Evolutionary conservation across 495 filamentous ascomycete species (phyloP), one percentile per base, ranked within the genome.

Genomic region (Tuber umbilicatum): DNA sequence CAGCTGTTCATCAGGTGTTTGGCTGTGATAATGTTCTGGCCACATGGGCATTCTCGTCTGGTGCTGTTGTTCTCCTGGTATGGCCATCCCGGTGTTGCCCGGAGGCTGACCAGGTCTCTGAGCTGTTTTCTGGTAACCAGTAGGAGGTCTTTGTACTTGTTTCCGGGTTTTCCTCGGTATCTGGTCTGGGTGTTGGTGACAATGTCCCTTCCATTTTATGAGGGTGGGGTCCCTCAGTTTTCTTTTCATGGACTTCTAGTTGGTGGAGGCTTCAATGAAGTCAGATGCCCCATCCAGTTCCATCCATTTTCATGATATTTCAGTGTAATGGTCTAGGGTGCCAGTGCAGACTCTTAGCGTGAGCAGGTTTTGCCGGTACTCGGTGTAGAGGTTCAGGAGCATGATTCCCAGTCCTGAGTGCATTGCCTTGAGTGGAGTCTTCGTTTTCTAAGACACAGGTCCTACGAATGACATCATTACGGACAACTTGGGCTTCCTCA

Each of bases 391-490:
- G 1, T 45, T 16, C 1, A n/a, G 4, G 4, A 23, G 47, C 1
- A 23, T 21, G 3, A 50, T 50, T 21, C 7, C 47, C 0, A 50
- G 21, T 9, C n/a, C 7, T n/a, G 21, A 2, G 14, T 50, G n/a
- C 0, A 47, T 1, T 23, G 21, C 23, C 2, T 6, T 2, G 0
- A 50, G 21, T n/a, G 21, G 47, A 0, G 21, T 50, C 9, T 50
- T 50, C 9, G n/a, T 2, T 9, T 7, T 50, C 21, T 0, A 50
- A 9, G 0, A 5, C 14, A 6, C n/a, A 50, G 23, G 47, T 23
- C 2, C 5, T n/a, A 5, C 21, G 1, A 0, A n/a, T 1, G 0
- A n/a, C n/a, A 0, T n/a, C 7, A 5, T 50, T 50, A 0, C n/a
- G 23, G 21, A 21, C 23, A 19, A 1, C 2, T 5, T 50, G 21